These are phyloP conservation scores for Neophaeococcomyces aloes DNA, from an alignment of 2,329 filamentous ascomycete species.

Conservation along the genomic window DNA sequence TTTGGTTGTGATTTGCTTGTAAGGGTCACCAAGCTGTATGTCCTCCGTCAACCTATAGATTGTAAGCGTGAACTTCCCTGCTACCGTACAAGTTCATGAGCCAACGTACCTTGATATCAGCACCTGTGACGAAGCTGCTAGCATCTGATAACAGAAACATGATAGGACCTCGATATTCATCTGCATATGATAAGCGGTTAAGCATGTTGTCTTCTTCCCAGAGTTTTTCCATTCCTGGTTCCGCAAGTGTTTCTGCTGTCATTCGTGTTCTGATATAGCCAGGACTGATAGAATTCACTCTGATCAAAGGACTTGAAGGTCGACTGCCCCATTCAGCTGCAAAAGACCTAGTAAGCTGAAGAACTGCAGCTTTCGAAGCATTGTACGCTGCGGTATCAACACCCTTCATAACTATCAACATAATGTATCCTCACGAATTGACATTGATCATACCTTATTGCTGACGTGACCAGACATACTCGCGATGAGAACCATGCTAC, in stretches of 20 bases:
- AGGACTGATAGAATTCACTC: slow-evolving; percentile 45
- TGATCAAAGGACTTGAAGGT: slow-evolving; percentile 29
- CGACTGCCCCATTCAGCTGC: slow-evolving; percentile 38
- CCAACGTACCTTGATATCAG: slow-evolving; percentile 35
- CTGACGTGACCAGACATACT: slow-evolving; percentile 27
- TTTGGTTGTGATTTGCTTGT: no score
- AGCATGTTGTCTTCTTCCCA: slow-evolving; percentile 87
- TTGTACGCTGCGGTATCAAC: slow-evolving; percentile 28
- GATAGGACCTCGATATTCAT: slow-evolving; percentile 54
- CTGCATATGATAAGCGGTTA: slow-evolving; percentile 53
- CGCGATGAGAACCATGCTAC: slow-evolving; percentile 22
- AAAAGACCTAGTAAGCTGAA: slow-evolving; percentile 33
- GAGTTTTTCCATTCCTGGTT: slow-evolving; percentile 29
- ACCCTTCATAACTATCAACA: background rate
- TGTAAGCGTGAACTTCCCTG: slow-evolving; percentile 26
- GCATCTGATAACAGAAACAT: slow-evolving; percentile 40
- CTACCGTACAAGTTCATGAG: slow-evolving; percentile 23
- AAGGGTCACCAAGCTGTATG: slow-evolving; percentile 17
- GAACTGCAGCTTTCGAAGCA: slow-evolving; percentile 34
- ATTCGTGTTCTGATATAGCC: slow-evolving; percentile 24
- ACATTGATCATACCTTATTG: background rate
- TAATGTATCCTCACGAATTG: background rate
- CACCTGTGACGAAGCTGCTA: slow-evolving; percentile 46
- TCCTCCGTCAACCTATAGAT: slow-evolving; percentile 13
- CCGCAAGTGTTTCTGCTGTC: slow-evolving; percentile 8